Conservation (phyloP, 1,284 basidiomycete species). For the Microbotryomycetes sp. region DNA sequence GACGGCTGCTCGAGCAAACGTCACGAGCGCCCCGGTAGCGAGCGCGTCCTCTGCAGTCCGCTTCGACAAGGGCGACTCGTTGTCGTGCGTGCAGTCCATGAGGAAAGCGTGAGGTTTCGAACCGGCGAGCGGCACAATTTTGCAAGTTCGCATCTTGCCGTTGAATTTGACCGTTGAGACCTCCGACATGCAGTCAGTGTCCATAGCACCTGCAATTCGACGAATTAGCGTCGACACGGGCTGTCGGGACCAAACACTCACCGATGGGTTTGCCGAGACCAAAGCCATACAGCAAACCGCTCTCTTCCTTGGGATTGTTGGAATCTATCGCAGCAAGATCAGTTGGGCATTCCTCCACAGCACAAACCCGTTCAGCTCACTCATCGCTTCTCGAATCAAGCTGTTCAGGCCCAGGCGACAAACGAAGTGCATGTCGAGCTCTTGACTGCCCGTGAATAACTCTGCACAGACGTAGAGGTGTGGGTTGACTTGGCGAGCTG, state of each 20-base stretch:
- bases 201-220: slow-evolving; percentile 67
- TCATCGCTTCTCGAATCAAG: slow-evolving; percentile 83
- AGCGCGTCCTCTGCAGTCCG: slow-evolving; percentile 85
- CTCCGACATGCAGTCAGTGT: slow-evolving; percentile 65
- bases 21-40: slow-evolving; percentile 78
- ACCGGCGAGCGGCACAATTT: slow-evolving; percentile 71
- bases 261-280: slow-evolving; percentile 86
- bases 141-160: slow-evolving; percentile 62
- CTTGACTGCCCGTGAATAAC: slow-evolving; percentile 90
- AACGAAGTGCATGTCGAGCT: slow-evolving; percentile 85
- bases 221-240: not conserved
- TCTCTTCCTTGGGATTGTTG: slow-evolving; percentile 76
- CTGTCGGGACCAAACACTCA: slow-evolving; percentile 38
- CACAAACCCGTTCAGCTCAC: slow-evolving; percentile 7
- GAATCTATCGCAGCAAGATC: slow-evolving; percentile 48
- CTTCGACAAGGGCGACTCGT: slow-evolving; percentile 80
- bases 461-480: slow-evolving; percentile 94
- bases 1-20: slow-evolving; percentile 75
- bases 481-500: slow-evolving; percentile 78
- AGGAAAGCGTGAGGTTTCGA: slow-evolving; percentile 81
- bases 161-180: slow-evolving; percentile 60
- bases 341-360: not conserved
- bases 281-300: slow-evolving; percentile 72
- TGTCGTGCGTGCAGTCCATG: slow-evolving; percentile 93
- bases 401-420: slow-evolving; percentile 84